Conservation (phyloP, 805 yeast genomes). For the Lipomyces yamanashiensis region DNA sequence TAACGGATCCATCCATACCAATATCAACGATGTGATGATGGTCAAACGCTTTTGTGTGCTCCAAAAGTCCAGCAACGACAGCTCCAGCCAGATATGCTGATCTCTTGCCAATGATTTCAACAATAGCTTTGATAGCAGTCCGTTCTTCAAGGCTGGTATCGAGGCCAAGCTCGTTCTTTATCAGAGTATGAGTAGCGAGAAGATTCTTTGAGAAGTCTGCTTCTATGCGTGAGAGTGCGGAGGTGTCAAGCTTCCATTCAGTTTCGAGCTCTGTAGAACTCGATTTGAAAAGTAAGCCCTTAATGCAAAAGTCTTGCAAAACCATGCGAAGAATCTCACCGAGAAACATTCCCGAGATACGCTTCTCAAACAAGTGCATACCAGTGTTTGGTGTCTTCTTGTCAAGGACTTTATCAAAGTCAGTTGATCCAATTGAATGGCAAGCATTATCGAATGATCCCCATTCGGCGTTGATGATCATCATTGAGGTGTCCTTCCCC, state of each 20-base stretch:
- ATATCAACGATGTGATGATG: conserved; percentile 81
- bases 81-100: conserved; percentile 90
- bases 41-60: conserved; percentile 68
- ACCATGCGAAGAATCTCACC: conserved; percentile 86
- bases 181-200: conserved; percentile 51
- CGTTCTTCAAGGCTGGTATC: conserved; percentile 69
- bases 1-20: conserved; percentile 95
- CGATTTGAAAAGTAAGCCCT: conserved; percentile 57
- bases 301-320: conserved; percentile 63
- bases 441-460: conserved; percentile 92
- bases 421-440: conserved; percentile 73
- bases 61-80: conserved; percentile 81
- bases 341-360: conserved; percentile 40
- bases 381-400: conserved; percentile 77
- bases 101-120: conserved; percentile 80
- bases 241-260: conserved; percentile 80
- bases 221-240: conserved; percentile 83
- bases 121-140: conserved; percentile 67
- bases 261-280: conserved; percentile 50
- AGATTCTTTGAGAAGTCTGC: conserved; percentile 79
- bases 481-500: conserved; percentile 5
- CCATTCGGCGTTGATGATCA: conserved; percentile 74
- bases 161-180: conserved; percentile 65
- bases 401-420: conserved; percentile 76
- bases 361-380: conserved; percentile 69